Evolutionary conservation across 129 eudicot genomes (phyloP).

Genomic region (Escallonia herrerae): DNA sequence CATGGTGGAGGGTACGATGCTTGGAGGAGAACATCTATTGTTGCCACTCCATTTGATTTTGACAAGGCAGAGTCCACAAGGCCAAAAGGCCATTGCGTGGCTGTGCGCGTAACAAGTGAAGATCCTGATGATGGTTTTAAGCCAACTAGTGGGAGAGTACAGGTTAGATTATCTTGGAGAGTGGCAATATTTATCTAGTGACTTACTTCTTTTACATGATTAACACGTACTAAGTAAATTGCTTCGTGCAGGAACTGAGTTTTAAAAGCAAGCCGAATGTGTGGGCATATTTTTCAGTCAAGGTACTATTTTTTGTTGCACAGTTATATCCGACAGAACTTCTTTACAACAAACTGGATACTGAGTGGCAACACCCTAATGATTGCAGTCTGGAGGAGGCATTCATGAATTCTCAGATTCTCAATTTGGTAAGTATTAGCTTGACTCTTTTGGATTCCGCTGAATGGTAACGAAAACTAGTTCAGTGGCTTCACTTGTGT

Average conservation of each 20-base stretch:
- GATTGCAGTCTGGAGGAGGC: constrained; percentile 97
- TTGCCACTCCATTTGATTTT: constrained; percentile 85
- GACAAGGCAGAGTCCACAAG: constrained; percentile 73
- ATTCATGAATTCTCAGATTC: constrained; percentile 99
- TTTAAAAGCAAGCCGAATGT: constrained; percentile 99
- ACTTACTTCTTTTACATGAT: background rate
- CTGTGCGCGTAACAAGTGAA: constrained; percentile 99
- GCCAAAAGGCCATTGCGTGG: constrained; percentile 98
- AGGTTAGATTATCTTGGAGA: constrained; percentile 28
- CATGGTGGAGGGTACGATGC: constrained; percentile 89
- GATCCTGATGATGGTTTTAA: constrained; percentile 99
- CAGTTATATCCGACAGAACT: background rate
- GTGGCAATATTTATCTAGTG: background rate
- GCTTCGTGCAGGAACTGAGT: constrained; percentile 68
- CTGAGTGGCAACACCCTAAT: constrained; percentile 10
- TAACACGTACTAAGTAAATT: background rate
- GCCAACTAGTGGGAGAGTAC: constrained; percentile 97
- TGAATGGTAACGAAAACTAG: background rate
- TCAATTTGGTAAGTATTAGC: constrained; percentile 76
- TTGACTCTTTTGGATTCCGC: constrained; percentile 5
- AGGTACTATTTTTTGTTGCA: constrained; percentile 37
- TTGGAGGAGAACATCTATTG: constrained; percentile 78
- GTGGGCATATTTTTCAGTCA: constrained; percentile 99
- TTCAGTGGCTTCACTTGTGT: background rate
- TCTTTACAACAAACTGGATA: background rate